phyloP scores from a whole-genome alignment of 495 filamentous ascomycete species.

The Barbatosphaeria neglecta region DNA sequence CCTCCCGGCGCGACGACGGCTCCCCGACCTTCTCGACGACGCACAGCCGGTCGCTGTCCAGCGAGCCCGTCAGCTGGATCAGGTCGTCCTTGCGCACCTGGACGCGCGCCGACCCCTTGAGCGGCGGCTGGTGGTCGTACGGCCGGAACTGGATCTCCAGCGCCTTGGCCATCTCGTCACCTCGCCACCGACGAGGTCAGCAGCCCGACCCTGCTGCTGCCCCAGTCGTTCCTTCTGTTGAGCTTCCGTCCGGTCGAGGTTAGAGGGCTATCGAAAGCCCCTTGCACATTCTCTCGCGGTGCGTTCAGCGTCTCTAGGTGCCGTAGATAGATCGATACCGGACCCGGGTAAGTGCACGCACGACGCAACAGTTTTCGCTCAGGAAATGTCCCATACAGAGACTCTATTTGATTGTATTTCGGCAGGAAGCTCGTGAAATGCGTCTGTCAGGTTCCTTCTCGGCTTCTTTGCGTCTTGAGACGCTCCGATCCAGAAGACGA shows the following conservation, averaged over 20 bases:
- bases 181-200: neutral
- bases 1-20: conserved; percentile 29
- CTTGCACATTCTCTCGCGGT: too few relatives aligned
- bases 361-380: too few relatives aligned
- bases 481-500: neutral
- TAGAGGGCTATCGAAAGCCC: neutral
- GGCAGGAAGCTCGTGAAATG: too few relatives aligned
- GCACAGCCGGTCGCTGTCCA: conserved; percentile 49
- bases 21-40: conserved; percentile 32
- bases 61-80: conserved; percentile 36
- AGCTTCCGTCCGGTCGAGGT: neutral
- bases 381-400: too few relatives aligned
- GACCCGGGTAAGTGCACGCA: too few relatives aligned
- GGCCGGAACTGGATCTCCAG: conserved; percentile 41
- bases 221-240: neutral
- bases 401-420: too few relatives aligned
- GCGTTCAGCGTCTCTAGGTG: too few relatives aligned
- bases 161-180: conserved; percentile 16
- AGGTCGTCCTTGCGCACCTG: conserved; percentile 56
- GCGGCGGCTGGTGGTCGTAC: conserved; percentile 15
- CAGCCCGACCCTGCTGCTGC: neutral
- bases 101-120: conserved; percentile 32
- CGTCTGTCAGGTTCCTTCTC: too few relatives aligned
- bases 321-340: too few relatives aligned
- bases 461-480: neutral